Base-by-base conservation (phyloP, 2,329 filamentous ascomycete species). In the Pseudogymnoascus sp. region DNA sequence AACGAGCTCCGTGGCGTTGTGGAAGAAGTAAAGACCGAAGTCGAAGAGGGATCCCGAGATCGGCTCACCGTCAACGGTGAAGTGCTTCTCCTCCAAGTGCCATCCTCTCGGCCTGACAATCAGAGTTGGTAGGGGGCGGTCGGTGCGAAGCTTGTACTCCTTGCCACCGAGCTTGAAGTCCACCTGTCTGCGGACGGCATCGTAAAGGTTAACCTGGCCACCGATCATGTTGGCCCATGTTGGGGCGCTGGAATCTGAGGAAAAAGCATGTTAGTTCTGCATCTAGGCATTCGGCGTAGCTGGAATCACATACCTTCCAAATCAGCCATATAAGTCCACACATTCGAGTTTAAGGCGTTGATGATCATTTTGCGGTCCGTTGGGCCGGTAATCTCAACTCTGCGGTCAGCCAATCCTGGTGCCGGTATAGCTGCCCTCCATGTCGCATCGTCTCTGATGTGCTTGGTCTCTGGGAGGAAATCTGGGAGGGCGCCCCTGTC, bases 191-290 rank as follows among this genome's bases (percentile, higher is more conserved):
- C 95, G 90, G 74, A 96, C 92, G 69, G 93, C 95, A 72, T 98
- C 95, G 81, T 97, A 96, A 64, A 99, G 85, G 81, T 98, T 99
- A 69, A 97, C 88, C 79, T 99, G 95, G 67, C 95, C 95, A 70
- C 95, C 96, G 81, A 98, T 89, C 93, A 98, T 98, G 81, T 98
- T 98, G 69, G 96, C 92, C 95, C 95, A 99, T 46, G 95, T 97
- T 24, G 95, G 95, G 24, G 95, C 93, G 73, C 84, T 95, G 6
- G 95, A 96, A 77, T 98, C 93, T 96, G 71, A 33, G 33, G 50
- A 22, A 2, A 61, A 28, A 40, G 6, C 24, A 61, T 11, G 16
- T 26, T 16, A 59, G 53, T 24, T 19, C 62, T 59, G n/a, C 33
- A 24, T 11, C 43, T n/a, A 10, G 8, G 24, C 4, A 28, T 35